phyloP scores from a whole-genome alignment of 2,329 filamentous ascomycete species.

The Magnaporthiopsis incrustans region DNA sequence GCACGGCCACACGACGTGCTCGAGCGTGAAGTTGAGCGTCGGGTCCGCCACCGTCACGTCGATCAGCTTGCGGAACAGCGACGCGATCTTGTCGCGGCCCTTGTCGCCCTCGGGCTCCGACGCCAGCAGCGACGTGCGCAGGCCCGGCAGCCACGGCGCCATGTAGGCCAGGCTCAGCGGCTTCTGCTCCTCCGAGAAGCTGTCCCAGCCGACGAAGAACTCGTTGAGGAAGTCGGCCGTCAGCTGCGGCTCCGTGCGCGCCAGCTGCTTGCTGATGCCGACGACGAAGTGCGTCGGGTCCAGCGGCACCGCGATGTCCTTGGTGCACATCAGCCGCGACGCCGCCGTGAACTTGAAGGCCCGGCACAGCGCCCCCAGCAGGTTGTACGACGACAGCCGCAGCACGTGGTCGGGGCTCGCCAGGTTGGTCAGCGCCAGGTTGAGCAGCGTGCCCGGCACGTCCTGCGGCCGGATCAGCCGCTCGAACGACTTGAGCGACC shows the following conservation, averaged over 20 bases:
- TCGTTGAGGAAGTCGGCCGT: conserved; percentile 65
- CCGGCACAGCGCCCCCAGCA: conserved; percentile 57
- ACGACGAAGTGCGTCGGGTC: conserved; percentile 58
- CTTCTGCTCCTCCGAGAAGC: conserved; percentile 59
- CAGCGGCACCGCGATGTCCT: conserved; percentile 55
- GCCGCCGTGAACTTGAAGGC: conserved; percentile 60
- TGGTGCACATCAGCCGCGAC: conserved; percentile 48
- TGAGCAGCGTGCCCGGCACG: conserved; percentile 60
- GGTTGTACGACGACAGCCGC: conserved; percentile 58
- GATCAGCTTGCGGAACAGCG: conserved; percentile 57
- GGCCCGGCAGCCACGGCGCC: conserved; percentile 58
- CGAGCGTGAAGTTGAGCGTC: conserved; percentile 49
- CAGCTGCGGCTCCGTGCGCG: conserved; percentile 55
- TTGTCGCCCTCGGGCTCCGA: conserved; percentile 57
- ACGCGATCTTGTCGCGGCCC: conserved; percentile 55
- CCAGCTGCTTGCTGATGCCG: conserved; percentile 56
- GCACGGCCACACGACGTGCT: conserved; percentile 57
- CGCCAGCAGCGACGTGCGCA: conserved; percentile 51
- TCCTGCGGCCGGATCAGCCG: conserved; percentile 61
- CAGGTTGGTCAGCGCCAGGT: conserved; percentile 59
- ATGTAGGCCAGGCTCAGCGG: conserved; percentile 61
- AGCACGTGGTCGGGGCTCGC: conserved; percentile 53
- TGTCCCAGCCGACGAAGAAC: conserved; percentile 66
- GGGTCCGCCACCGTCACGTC: conserved; percentile 56
- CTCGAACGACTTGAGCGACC: conserved; percentile 53